Evolutionary conservation across 1,284 basidiomycete genomes (phyloP), one percentile per base, ranked within the genome.

Genomic region (Calocybe gambosa): DNA sequence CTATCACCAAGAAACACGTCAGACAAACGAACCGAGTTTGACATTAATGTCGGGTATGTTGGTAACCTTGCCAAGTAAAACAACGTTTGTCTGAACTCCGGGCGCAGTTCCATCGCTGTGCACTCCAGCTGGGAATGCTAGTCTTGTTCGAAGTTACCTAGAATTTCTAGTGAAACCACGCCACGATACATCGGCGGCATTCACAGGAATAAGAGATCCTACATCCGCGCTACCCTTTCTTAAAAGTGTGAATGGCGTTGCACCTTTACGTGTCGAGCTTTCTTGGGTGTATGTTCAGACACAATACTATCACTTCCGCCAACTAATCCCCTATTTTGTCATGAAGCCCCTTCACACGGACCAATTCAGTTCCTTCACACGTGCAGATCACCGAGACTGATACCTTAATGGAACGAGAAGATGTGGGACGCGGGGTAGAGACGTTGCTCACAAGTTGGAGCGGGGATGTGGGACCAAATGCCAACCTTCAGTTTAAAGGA

Each of bases 251-350:
- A 78, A 76, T 54, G 83, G 82, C 1, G 61, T 78, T 13, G 73
- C 77, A 49, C 69, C 81, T 9, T 66, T 86, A 5, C 71, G 73
- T 28, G 65, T 86, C 16, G 70, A 76, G 38, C 63, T 88, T 39
- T 79, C 80, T n/a, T 87, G 85, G 85, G 71, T 76, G 85, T 84
- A 43, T 35, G 64, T 59, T n/a, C 43, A 26, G 20, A 40, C 23
- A 29, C 35, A n/a, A 34, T 28, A 2, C 44, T 12, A 33, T 40
- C 23, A 34, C 34, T 13, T 10, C 15, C 9, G 6, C 34, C 44
- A 31, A 42, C 71, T 71, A 20, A 70, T 68, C n/a, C 6, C 73
- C 74, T 55, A 68, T 66, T 35, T 46, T 20, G 25, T 39, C 33
- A 21, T 3, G 5, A 68, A 75, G 61, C 62, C 71, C 55, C 47